Evolutionary conservation across 768 basidiomycete species (phyloP), one percentile per base, ranked within the genome.

Genomic region (Lactifluus piperatus): DNA sequence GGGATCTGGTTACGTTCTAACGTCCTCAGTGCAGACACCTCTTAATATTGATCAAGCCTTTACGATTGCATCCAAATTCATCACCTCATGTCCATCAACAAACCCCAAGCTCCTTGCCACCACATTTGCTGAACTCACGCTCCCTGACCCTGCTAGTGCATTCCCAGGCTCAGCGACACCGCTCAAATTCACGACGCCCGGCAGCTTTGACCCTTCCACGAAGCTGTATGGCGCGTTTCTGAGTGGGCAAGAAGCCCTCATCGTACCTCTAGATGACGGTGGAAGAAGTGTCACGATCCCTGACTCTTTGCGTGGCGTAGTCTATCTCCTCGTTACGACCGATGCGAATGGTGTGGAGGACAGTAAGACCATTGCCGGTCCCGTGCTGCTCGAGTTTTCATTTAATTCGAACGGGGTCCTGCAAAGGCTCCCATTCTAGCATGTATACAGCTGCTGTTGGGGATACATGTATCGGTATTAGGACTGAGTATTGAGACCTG

Each of bases 61-160:
- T 58, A 77, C 76, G 1, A 64, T 79, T 36, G 68, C 74, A 20
- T 69, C 71, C 1, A 65, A 66, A 5, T 83, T 81, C 70, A 79
- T 83, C 71, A 71, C 70, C 24, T 72, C 72, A 0, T 86, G 84
- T 70, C 84, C 85, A 0, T 47, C 70, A 0, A 63, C 72, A 62
- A 85, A 85, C 71, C 79, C 80, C 0, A 64, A 74, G 13, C 70
- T 76, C 3, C 77, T 74, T 34, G 76, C 79, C 61, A 76, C 72
- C 52, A 73, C 80, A 13, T 84, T 82, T 76, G 79, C 83, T 1
- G 61, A 71, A 14, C 74, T 85, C 56, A 71, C 66, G 62, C 68
- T 72, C 20, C 67, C 68, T 7, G 58, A 60, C 18, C 54, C 34
- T 14, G 43, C 48, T n/a, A 58, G 43, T 30, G 62, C 55, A 26